Percentiles rank a stretch among this genome's conserved stretches.
Evolutionary conservation across 2,329 filamentous ascomycete species (phyloP).

Genomic region (Xylariaceae sp.): DNA sequence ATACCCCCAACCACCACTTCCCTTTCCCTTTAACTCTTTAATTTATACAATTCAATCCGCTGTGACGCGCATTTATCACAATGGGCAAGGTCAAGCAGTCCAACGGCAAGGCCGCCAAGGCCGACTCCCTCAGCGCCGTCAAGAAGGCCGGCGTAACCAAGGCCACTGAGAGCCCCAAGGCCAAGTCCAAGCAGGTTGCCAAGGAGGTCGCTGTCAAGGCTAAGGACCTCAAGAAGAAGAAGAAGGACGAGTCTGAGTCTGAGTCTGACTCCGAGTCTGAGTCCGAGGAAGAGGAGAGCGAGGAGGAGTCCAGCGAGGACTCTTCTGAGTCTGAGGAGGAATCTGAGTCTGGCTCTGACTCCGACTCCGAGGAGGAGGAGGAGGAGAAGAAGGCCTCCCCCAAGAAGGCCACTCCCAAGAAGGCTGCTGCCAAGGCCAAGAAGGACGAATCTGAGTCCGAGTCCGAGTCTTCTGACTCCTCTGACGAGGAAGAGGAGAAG

Average conservation of each 20-base stretch:
- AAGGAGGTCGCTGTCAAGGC: conserved; percentile 52
- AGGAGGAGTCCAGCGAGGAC: conserved; percentile 28
- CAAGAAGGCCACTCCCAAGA: conserved; percentile 30
- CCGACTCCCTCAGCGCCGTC: conserved; percentile 48
- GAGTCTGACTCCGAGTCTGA: conserved; percentile 28
- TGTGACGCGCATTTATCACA: conserved; percentile 30
- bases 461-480: conserved; percentile 35
- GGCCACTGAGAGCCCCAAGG: conserved; percentile 57
- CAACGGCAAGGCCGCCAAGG: conserved; percentile 49
- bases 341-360: conserved; percentile 16
- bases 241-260: conserved; percentile 35
- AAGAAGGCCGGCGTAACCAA: conserved; percentile 66
- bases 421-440: conserved; percentile 24
- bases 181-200: conserved; percentile 62
- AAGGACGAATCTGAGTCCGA: conserved; percentile 34
- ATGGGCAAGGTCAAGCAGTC: conserved; percentile 65
- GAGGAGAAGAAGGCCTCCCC: conserved; percentile 31
- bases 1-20: neutral
- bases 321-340: conserved; percentile 16
- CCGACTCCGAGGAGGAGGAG: conserved; percentile 23
- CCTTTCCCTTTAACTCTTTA: neutral
- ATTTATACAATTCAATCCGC: conserved; percentile 12
- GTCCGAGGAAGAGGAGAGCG: conserved; percentile 24
- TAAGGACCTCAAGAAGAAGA: conserved; percentile 36
- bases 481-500: conserved; percentile 31